Evolutionary conservation across 176 grass and related monocot genomes (phyloP).

Genomic region (Tillandsia fasciculata): DNA sequence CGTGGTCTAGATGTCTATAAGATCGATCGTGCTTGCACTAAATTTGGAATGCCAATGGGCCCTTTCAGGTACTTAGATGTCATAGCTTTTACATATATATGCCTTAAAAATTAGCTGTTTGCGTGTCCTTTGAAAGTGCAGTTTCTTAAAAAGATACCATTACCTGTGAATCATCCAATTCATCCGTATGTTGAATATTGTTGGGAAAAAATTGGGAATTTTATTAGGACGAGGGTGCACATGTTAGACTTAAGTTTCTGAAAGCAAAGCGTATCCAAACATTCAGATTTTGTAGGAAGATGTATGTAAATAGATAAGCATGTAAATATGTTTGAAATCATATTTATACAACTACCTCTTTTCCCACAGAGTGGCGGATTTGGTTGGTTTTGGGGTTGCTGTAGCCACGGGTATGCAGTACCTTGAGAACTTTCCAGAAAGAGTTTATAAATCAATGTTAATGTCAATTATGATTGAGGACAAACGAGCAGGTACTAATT

Average conservation of each 20-base stretch:
- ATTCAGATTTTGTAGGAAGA: not conserved
- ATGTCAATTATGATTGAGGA: conserved; percentile 82
- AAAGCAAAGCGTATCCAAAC: not conserved
- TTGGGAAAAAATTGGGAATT: too few species aligned
- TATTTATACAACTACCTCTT: not conserved
- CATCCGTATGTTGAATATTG: not conserved
- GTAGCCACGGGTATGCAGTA: conserved; percentile 77
- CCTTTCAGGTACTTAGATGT: conserved; percentile 72
- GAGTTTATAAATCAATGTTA: conserved; percentile 81
- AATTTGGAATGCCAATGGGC: conserved; percentile 99
- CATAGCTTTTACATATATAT: conserved; percentile 1
- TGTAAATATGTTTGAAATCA: not conserved
- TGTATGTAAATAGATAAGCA: not conserved
- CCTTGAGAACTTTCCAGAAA: conserved; percentile 74
- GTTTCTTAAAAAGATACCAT: not conserved
- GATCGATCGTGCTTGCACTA: conserved; percentile 71
- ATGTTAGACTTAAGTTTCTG: not conserved
- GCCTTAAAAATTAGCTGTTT: not conserved
- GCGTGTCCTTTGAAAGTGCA: not conserved
- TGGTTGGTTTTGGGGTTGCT: conserved; percentile 84
- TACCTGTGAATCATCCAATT: not conserved
- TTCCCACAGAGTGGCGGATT: conserved; percentile 55
- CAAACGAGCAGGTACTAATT: conserved; percentile 50
- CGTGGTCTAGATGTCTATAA: conserved; percentile 81
- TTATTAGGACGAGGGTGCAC: too few species aligned